Percentiles rank a stretch among this genome's conserved stretches.
Evolutionary conservation across 2,329 filamentous ascomycete genomes (phyloP).

Genomic region (Scytalidium sp.): DNA sequence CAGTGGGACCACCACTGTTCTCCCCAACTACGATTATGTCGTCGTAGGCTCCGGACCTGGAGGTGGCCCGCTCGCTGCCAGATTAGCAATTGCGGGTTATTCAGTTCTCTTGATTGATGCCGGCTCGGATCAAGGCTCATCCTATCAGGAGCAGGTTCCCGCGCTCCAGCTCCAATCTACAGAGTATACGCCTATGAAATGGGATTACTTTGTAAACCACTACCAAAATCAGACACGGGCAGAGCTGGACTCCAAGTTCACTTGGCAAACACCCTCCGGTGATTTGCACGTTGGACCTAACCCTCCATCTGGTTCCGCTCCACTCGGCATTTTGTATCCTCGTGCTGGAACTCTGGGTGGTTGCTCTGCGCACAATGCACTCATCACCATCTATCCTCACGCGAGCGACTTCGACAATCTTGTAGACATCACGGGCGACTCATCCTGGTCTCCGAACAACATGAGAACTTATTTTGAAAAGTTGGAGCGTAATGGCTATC

Average conservation of each 20-base stretch:
- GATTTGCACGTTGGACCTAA: slow-evolving; percentile 18
- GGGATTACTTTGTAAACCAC: slow-evolving; percentile 42
- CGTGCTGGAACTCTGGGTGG: slow-evolving; percentile 28
- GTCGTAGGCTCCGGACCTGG: slow-evolving; percentile 51
- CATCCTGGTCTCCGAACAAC: slow-evolving; percentile 16
- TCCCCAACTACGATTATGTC: slow-evolving; percentile 47
- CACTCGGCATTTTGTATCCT: slow-evolving; percentile 26
- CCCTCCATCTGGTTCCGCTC: slow-evolving; percentile 20
- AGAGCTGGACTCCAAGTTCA: slow-evolving; percentile 12
- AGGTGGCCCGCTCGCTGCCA: slow-evolving; percentile 46
- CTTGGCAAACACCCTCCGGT: slow-evolving; percentile 31
- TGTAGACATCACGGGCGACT: slow-evolving; percentile 18
- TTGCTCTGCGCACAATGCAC: slow-evolving; percentile 22
- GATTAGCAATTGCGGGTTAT: slow-evolving; percentile 48
- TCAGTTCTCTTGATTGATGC: slow-evolving; percentile 52
- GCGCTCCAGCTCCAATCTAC: slow-evolving; percentile 42
- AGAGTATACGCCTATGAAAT: slow-evolving; percentile 44
- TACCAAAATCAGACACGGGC: slow-evolving; percentile 12
- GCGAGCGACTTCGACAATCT: slow-evolving; percentile 20
- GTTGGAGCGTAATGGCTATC: slow-evolving; percentile 11
- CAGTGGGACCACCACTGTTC: not conserved
- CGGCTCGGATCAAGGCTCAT: slow-evolving; percentile 44
- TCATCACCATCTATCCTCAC: slow-evolving; percentile 17
- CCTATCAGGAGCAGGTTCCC: slow-evolving; percentile 45
- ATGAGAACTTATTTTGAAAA: slow-evolving; percentile 20